These are phyloP conservation scores for Pseudogymnoascus destructans DNA, from an alignment of 2,329 filamentous ascomycete genomes.

Conservation along the genomic window DNA sequence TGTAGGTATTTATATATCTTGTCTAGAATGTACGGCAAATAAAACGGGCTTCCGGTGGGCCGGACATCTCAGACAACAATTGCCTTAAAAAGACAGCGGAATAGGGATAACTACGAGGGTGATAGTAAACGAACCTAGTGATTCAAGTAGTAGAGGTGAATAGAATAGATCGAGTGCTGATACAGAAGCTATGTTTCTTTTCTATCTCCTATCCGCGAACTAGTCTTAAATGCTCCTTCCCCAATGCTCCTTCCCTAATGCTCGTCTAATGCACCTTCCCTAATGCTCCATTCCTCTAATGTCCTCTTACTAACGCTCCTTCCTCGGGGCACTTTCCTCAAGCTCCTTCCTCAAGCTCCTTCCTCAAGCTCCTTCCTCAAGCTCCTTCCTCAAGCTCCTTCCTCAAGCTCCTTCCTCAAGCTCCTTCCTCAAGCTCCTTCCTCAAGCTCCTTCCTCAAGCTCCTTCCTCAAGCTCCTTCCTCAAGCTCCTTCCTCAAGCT, in stretches of 20 bases:
- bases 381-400: neutral
- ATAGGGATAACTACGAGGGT: neutral
- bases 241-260: neutral
- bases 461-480: neutral
- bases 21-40: neutral
- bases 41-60: neutral
- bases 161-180: neutral
- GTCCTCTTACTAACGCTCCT: neutral
- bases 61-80: neutral
- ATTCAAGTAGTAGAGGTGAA: neutral
- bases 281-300: neutral
- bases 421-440: neutral
- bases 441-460: neutral
- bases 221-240: neutral
- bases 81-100: neutral
- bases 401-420: neutral
- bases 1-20: neutral
- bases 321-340: too few species aligned
- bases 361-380: neutral
- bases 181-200: neutral
- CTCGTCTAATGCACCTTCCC: neutral
- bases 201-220: neutral
- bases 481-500: neutral
- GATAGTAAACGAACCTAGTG: neutral
- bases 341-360: neutral